Percentiles rank a stretch among this genome's conserved stretches.
phyloP scores from a whole-genome alignment of 768 basidiomycete species.

The Zangia roseola region DNA sequence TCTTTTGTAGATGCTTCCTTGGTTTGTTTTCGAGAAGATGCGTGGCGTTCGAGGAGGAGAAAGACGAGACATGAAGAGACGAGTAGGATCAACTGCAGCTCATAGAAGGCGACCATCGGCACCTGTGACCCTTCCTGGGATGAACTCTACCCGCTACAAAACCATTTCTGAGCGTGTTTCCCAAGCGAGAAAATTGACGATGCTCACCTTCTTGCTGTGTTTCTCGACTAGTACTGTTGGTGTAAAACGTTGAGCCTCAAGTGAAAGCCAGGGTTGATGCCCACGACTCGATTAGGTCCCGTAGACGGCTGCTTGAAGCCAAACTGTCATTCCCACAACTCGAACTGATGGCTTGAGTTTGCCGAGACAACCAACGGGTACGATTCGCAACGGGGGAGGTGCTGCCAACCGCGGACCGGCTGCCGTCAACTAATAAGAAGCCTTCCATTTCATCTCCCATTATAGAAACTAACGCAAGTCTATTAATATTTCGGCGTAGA shows the following conservation, averaged over 20 bases:
- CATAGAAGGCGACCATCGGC: constrained; percentile 38
- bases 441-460: too few relatives aligned
- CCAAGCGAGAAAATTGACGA: neutral
- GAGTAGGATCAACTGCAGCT: constrained; percentile 39
- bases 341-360: neutral
- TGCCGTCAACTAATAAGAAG: too few relatives aligned
- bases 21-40: constrained; percentile 25
- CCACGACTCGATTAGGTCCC: too few relatives aligned
- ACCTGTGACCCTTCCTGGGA: neutral
- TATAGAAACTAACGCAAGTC: too few relatives aligned
- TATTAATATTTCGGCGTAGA: too few relatives aligned
- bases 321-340: constrained; percentile 12
- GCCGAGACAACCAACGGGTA: constrained; percentile 8
- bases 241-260: too few relatives aligned
- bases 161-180: neutral
- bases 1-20: constrained; percentile 23
- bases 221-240: neutral
- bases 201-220: constrained; percentile 11
- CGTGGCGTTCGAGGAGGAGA: constrained; percentile 35
- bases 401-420: constrained; percentile 2
- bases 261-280: too few relatives aligned
- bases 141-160: neutral
- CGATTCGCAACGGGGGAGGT: neutral
- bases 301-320: too few relatives aligned
- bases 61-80: constrained; percentile 33